Base-by-base conservation (phyloP, 2,329 filamentous ascomycete genomes). In the Pseudocercospora fuligena region DNA sequence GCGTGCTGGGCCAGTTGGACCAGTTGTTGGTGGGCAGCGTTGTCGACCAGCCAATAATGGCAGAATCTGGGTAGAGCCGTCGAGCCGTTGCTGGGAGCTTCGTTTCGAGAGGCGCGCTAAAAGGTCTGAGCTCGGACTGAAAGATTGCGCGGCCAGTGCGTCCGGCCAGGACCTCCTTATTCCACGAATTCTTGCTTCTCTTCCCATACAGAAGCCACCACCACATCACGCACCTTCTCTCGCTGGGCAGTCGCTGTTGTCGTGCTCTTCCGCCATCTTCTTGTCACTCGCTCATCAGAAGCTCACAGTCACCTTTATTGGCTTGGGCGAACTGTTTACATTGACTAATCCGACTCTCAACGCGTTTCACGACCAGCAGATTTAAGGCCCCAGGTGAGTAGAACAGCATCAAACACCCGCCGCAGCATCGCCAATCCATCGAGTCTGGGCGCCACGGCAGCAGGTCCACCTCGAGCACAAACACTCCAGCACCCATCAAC, bases 381-480 rank as follows among this genome's bases (percentile, higher is more conserved):
- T 58, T 64, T 63, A 67, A 49, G 49, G 65, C 46, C 54, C 56
- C 40, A 67, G 65, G 65, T 67, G 61, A 67, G 65, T 64, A 31
- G 19, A 27, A 51, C 31, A 31, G 40, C 57, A 56, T 27, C 51
- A 29, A 56, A 8, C 27, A 40, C 60, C 29, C 29, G 40, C 56
- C 33, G 33, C 59, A 36, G 43, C 59, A 61, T 61, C 46, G 46
- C 59, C 59, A 40, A 12, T 49, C 63, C 49, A 47, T 47, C 58
- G 31, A 14, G 33, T 21, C 43, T 47, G 14, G 25, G 49, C 40
- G 61, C 61, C 25, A 40, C 46, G 14, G 23, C 46, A 59, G 9
- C 59, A 62, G 51, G 40, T 40, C 47, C 63, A 60, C 46, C 60
- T 11, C 14, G 4, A 11, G 23, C 61, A 36, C 27, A 49, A 23